Percentiles rank a stretch among this genome's conserved stretches.
phyloP scores from a whole-genome alignment of 2,329 filamentous ascomycete genomes.

The Atkinsonella hypoxylon region DNA sequence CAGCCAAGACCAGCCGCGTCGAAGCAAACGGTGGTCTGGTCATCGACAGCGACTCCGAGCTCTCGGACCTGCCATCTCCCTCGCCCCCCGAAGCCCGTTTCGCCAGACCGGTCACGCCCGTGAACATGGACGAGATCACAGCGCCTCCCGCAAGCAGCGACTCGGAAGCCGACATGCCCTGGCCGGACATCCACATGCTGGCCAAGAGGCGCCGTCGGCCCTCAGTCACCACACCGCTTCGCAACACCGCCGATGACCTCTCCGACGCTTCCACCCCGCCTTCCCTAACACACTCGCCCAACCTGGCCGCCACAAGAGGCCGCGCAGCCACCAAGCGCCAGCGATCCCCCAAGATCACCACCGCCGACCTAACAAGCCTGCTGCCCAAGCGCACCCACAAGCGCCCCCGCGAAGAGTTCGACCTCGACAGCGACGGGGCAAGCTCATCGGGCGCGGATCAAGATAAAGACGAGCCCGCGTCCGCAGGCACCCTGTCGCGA shows the following conservation, averaged over 20 bases:
- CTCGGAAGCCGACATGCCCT: slow-evolving; percentile 31
- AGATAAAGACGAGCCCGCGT: slow-evolving; percentile 43
- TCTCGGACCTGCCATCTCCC: slow-evolving; percentile 27
- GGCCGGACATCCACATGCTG: slow-evolving; percentile 41
- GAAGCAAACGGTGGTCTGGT: slow-evolving; percentile 13
- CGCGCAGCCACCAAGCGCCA: slow-evolving; percentile 22
- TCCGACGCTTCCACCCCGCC: slow-evolving; percentile 52
- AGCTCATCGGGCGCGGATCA: slow-evolving; percentile 32
- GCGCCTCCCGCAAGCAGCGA: slow-evolving; percentile 45
- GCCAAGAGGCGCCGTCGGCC: slow-evolving; percentile 32
- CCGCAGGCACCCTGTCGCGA: slow-evolving; percentile 26
- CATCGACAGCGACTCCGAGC: slow-evolving; percentile 25
- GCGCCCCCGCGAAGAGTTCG: slow-evolving; percentile 25
- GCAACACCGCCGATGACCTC: slow-evolving; percentile 25
- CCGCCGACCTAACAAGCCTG: slow-evolving; percentile 40
- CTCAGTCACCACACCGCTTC: slow-evolving; percentile 25
- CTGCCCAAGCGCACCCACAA: slow-evolving; percentile 40
- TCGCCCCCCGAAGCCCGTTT: slow-evolving; percentile 16
- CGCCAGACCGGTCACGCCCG: slow-evolving; percentile 28
- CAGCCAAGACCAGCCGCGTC: slow-evolving; percentile 23
- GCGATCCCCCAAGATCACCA: slow-evolving; percentile 33
- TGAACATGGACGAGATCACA: slow-evolving; percentile 36
- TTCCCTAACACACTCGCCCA: slow-evolving; percentile 55
- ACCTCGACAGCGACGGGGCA: slow-evolving; percentile 33
- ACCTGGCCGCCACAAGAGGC: slow-evolving; percentile 27